Evolutionary conservation across 2,329 filamentous ascomycete genomes (phyloP).

Genomic region (Pseudogymnoascus sp.): DNA sequence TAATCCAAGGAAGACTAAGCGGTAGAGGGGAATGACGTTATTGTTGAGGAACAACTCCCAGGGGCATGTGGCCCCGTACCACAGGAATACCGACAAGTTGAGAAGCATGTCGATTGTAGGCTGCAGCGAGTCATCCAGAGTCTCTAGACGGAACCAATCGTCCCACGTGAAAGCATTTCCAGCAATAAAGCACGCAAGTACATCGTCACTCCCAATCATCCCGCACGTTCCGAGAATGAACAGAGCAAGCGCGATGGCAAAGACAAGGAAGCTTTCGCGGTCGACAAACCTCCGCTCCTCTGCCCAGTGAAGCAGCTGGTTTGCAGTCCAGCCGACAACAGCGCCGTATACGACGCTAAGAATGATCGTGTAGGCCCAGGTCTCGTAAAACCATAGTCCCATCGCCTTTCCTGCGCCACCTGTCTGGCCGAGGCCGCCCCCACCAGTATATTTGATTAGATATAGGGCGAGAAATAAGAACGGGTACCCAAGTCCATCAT

Average conservation of each 20-base stretch:
- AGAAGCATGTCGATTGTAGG: slow-evolving; percentile 88
- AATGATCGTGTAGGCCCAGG: slow-evolving; percentile 72
- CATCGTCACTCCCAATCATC: slow-evolving; percentile 79
- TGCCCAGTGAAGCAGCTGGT: slow-evolving; percentile 77
- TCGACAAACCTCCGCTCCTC: slow-evolving; percentile 31
- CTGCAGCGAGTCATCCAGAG: slow-evolving; percentile 77
- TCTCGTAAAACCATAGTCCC: slow-evolving; percentile 74
- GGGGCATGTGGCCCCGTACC: slow-evolving; percentile 78
- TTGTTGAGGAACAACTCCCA: slow-evolving; percentile 65
- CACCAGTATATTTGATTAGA: slow-evolving; percentile 66
- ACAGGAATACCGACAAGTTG: slow-evolving; percentile 80
- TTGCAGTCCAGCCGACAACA: slow-evolving; percentile 72
- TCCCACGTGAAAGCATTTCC: slow-evolving; percentile 86
- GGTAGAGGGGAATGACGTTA: slow-evolving; percentile 61
- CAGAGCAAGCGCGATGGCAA: slow-evolving; percentile 69
- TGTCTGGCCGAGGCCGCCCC: slow-evolving; percentile 44
- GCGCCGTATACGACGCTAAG: slow-evolving; percentile 71
- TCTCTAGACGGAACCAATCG: slow-evolving; percentile 84
- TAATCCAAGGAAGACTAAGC: slow-evolving; percentile 65
- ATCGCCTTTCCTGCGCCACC: slow-evolving; percentile 61
- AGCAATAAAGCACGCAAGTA: slow-evolving; percentile 83
- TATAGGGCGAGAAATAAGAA: slow-evolving; percentile 80
- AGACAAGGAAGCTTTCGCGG: slow-evolving; percentile 30
- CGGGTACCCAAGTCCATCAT: slow-evolving; percentile 80
- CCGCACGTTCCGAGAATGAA: slow-evolving; percentile 82